Evolutionary conservation across 495 filamentous ascomycete species (phyloP), one percentile per base, ranked within the genome.

Genomic region (Xylaria sp.): DNA sequence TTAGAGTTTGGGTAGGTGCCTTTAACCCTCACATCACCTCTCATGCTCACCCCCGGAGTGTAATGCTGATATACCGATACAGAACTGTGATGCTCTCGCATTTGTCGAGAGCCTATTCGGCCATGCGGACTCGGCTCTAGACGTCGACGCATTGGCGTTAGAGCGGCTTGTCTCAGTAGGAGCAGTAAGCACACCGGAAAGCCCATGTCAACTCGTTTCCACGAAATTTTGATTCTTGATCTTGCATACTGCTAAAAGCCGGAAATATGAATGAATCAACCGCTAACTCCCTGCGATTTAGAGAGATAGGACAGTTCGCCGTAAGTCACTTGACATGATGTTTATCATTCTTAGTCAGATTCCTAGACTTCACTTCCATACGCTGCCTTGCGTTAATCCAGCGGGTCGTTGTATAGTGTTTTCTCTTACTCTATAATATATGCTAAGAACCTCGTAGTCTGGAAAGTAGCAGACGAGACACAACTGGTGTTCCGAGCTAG

Each of bases 31-130:
- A 15, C 4, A 24, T 29, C 17, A 15, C 48, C 33, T 31, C 40
- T 46, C 17, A 1, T 41, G 24, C 8, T 44, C 40, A 24, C 61
- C 35, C 21, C n/a, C 19, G n/a, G 21, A 8, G 44, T 52, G 4
- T n/a, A 33, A 11, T 43, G 58, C 68, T 70, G 26, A 63, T 33
- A 91, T 57, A 19, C 0, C 44, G 19, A 41, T 8, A 21, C 33
- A 70, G 68, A 95, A 91, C 67, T 85, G 97, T 29, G 87, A 94
- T 76, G 91, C 93, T 78, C 78, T 93, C 9, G 93, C 94, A 33
- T 99, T 98, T 76, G 87, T 99, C 31, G 97, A 98, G 77, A 98
- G 96, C 0, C 85, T 99, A 1, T 97, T 97, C 80, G 96, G 96
- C 12, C 96, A 99, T 81, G 94, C 98, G 77, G 96, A 98, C 76